phyloP scores from a whole-genome alignment of 129 eudicot genomes.

The Ambrosia trifida region DNA sequence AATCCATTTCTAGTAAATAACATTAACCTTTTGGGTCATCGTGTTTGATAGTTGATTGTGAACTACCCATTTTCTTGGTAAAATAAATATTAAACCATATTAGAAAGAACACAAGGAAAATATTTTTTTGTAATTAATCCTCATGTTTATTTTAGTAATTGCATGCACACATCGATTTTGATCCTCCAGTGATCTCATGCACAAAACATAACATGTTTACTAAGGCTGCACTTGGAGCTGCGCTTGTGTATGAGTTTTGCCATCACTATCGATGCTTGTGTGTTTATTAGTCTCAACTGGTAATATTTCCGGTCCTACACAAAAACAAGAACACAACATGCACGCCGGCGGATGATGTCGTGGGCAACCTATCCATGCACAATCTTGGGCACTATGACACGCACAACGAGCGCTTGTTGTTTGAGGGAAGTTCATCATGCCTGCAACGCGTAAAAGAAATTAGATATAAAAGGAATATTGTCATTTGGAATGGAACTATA shows the following conservation, averaged over 20 bases:
- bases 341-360: not conserved
- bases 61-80: too few relatives aligned
- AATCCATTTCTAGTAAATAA: not conserved
- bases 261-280: not conserved
- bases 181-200: not conserved
- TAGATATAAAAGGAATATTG: too few relatives aligned
- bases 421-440: constrained; percentile 7
- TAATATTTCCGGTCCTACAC: not conserved
- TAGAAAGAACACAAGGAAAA: not conserved
- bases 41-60: not conserved
- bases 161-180: not conserved
- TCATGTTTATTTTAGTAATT: not conserved
- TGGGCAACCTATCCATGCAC: not conserved
- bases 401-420: not conserved
- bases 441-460: not conserved
- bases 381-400: not conserved
- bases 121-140: not conserved
- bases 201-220: not conserved
- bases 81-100: not conserved
- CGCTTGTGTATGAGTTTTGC: not conserved
- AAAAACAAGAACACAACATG: not conserved
- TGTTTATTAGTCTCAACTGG: not conserved
- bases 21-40: not conserved
- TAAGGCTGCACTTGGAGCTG: not conserved
- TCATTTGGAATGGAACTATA: too few relatives aligned